Conservation (phyloP, 2,329 filamentous ascomycete genomes). For the Rhynchosporium graminicola region DNA sequence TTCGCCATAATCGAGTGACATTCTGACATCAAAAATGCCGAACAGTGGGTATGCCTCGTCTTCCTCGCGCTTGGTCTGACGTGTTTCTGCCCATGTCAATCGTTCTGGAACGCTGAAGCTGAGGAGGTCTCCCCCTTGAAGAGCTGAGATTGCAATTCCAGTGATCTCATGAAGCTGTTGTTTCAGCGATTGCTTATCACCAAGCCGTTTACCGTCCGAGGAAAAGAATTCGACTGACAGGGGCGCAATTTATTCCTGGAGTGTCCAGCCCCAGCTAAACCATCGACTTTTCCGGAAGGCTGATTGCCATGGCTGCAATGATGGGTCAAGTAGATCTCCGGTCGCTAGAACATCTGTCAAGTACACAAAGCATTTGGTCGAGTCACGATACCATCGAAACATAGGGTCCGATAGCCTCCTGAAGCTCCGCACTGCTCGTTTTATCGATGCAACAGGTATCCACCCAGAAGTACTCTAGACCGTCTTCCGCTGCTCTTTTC, state of each 20-base stretch:
- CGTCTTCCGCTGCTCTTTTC: neutral
- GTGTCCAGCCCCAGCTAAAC: slow-evolving; percentile 33
- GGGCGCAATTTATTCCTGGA: slow-evolving; percentile 31
- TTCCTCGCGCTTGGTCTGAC: slow-evolving; percentile 43
- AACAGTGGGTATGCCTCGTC: slow-evolving; percentile 45
- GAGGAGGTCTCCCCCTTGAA: slow-evolving; percentile 21
- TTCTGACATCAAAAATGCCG: slow-evolving; percentile 47
- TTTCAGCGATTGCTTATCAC: slow-evolving; percentile 23
- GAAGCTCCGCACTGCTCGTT: no score
- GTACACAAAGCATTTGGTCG: slow-evolving; percentile 27
- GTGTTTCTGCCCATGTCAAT: slow-evolving; percentile 41
- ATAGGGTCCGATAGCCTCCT: slow-evolving; percentile 30
- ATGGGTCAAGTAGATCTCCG: slow-evolving; percentile 7
- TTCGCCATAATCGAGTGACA: slow-evolving; percentile 47
- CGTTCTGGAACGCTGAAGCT: slow-evolving; percentile 38
- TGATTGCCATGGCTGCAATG: slow-evolving; percentile 20
- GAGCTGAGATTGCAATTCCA: slow-evolving; percentile 17
- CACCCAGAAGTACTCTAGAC: neutral
- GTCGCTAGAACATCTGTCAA: slow-evolving; percentile 14
- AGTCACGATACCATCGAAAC: slow-evolving; percentile 30
- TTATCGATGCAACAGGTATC: no score
- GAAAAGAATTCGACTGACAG: slow-evolving; percentile 28
- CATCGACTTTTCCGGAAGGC: slow-evolving; percentile 26
- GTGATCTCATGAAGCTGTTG: slow-evolving; percentile 23
- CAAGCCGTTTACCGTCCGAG: slow-evolving; percentile 18